Conservation (phyloP, 2,329 filamentous ascomycete species). For the Aquanectria penicillioides region DNA sequence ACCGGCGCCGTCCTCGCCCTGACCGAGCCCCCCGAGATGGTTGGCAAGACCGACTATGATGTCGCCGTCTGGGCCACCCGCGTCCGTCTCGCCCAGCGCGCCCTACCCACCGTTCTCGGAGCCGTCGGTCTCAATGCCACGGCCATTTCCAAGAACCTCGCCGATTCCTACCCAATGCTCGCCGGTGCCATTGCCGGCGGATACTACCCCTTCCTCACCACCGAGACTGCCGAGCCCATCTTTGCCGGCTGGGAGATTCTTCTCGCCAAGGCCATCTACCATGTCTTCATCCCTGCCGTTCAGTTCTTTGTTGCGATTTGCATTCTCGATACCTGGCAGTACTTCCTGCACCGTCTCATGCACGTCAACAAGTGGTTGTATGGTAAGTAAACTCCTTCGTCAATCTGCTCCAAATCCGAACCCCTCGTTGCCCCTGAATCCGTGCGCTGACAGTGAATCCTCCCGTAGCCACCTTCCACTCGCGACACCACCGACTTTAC, state of each 20-base stretch:
- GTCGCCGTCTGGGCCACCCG: slow-evolving; percentile 90
- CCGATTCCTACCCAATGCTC: slow-evolving; percentile 75
- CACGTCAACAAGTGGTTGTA: slow-evolving; percentile 98
- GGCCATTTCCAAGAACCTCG: slow-evolving; percentile 79
- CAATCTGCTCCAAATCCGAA: neutral
- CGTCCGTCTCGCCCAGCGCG: slow-evolving; percentile 80
- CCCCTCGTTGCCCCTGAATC: neutral
- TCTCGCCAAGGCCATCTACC: slow-evolving; percentile 82
- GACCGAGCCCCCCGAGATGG: slow-evolving; percentile 78
- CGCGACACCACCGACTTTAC: slow-evolving; percentile 94
- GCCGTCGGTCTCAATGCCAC: slow-evolving; percentile 80
- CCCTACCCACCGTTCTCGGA: slow-evolving; percentile 77
- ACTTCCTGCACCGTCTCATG: slow-evolving; percentile 96
- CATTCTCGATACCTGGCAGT: slow-evolving; percentile 96
- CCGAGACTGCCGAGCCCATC: slow-evolving; percentile 70
- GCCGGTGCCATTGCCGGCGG: slow-evolving; percentile 83
- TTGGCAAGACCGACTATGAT: slow-evolving; percentile 85
- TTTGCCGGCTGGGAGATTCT: slow-evolving; percentile 87
- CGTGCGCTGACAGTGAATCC: slow-evolving; percentile 59
- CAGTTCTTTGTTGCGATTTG: slow-evolving; percentile 81
- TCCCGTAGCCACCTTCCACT: slow-evolving; percentile 84
- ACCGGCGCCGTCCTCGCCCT: slow-evolving; percentile 74
- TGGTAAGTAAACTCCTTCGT: slow-evolving; percentile 66
- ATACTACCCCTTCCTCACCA: slow-evolving; percentile 77
- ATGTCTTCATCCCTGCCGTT: slow-evolving; percentile 76